These are phyloP conservation scores for Saccharomycopsis selenospora DNA, from an alignment of 805 yeast genomes.

Conservation along the genomic window DNA sequence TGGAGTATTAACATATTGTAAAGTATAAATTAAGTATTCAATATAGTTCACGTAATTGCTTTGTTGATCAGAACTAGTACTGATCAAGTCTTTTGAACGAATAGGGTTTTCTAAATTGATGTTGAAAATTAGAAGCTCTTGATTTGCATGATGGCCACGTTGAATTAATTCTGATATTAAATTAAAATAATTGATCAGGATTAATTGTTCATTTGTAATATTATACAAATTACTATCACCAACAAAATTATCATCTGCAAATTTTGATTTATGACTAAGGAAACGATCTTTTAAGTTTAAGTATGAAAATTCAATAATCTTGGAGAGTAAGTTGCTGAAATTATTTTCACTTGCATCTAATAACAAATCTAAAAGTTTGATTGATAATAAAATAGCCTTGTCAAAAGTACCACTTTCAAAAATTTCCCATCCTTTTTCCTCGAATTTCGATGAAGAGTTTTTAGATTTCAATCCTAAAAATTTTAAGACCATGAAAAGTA, in stretches of 20 bases:
- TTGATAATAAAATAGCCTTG: slow-evolving; percentile 35
- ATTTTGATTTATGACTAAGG: neutral
- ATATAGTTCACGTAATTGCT: slow-evolving; percentile 27
- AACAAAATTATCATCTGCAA: neutral
- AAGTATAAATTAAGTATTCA: slow-evolving; percentile 43
- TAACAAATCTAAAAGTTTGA: slow-evolving; percentile 40
- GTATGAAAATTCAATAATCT: slow-evolving; percentile 32
- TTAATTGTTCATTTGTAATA: neutral
- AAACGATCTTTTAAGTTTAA: slow-evolving; percentile 3
- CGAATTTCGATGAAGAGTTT: slow-evolving; percentile 9
- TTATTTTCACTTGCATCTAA: slow-evolving; percentile 52
- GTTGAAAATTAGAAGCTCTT: slow-evolving; percentile 7
- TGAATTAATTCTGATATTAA: slow-evolving; percentile 12
- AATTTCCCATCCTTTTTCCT: slow-evolving; percentile 19
- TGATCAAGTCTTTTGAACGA: neutral
- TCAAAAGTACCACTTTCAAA: slow-evolving; percentile 31
- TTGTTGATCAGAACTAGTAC: no score
- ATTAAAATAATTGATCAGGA: slow-evolving; percentile 7
- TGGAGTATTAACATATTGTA: slow-evolving; percentile 38
- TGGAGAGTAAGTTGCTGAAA: slow-evolving; percentile 39
- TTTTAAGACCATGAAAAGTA: slow-evolving; percentile 39
- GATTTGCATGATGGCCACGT: slow-evolving; percentile 14
- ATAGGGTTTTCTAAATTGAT: slow-evolving; percentile 11
- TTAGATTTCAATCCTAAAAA: slow-evolving; percentile 34
- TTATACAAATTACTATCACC: neutral